Base-by-base conservation (phyloP, 1,284 basidiomycete species). In the Trametes pubescens region DNA sequence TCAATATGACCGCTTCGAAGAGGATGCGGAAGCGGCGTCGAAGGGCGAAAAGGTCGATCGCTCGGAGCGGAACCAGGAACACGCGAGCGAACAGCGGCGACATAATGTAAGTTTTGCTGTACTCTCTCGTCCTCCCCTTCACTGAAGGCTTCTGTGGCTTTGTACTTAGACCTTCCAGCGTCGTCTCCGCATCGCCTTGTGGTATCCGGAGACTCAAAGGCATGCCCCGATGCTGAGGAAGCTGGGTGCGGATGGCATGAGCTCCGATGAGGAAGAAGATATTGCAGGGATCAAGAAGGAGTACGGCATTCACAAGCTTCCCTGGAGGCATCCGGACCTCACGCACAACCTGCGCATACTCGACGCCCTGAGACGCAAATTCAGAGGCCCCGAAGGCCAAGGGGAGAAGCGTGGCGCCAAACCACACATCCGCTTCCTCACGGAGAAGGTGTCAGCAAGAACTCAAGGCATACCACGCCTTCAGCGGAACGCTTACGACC, bases 201-300 rank as follows among this genome's bases (percentile, higher is more conserved):
- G 35, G 8, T 52, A 52, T 11, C 18, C 34, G 10, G 35, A 13
- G n/a, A 52, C 51, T 1, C 16, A 35, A 9, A 22, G 11, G 32
- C 24, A 34, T 18, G 51, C 13, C n/a, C 51, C 16, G 10, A 8
- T 52, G 2, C 21, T 52, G 18, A n/a, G 21, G 21, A 1, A 24
- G 1, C 34, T 52, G 2, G 51, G 51, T 7, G n/a, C 35, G 9
- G 34, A 37, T 2, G 51, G 51, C 7, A 52, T 52, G 51, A 52
- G 51, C 35, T 52, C 51, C n/a, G 51, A 52, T 38, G 51, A 52
- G 16, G 49, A 21, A 21, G 35, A 52, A 6, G 2, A 35, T 11
- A n/a, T 21, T 7, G 51, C 8, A 1, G 48, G 29, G 5, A 16
- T n/a, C 2, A 13, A 34, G 7, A 3, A 14, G 2, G 35, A 38